A percentile compares a stretch with the other conserved stretches of the same genome.
These are phyloP conservation scores for Biscogniauxia mediterranea DNA, from an alignment of 2,329 filamentous ascomycete genomes.

Conservation along the genomic window DNA sequence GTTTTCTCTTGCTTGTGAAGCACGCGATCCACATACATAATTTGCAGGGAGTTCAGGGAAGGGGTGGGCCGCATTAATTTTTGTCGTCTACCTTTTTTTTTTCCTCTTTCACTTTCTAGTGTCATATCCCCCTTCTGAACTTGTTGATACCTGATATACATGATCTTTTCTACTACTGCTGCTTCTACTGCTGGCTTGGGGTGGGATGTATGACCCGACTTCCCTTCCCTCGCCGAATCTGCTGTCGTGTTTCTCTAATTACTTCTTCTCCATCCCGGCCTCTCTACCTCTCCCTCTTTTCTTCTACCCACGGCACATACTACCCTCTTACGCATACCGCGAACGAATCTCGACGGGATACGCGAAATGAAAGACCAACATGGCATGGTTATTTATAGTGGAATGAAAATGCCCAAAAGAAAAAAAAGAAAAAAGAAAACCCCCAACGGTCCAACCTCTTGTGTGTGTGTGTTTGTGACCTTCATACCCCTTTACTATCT, in stretches of 20 bases:
- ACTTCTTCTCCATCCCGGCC: too few relatives aligned
- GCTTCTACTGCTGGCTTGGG: not conserved
- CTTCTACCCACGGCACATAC: not conserved
- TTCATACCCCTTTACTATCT: not conserved
- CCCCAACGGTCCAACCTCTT: not conserved
- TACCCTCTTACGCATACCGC: not conserved
- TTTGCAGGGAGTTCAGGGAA: conserved; percentile 24
- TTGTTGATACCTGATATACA: not conserved
- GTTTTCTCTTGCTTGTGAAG: conserved; percentile 9
- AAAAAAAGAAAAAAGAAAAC: not conserved
- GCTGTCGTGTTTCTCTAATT: not conserved
- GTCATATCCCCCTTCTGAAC: conserved; percentile 3
- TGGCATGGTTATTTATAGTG: not conserved
- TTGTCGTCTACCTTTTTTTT: not conserved
- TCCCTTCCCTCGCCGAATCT: not conserved
- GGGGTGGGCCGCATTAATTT: not conserved
- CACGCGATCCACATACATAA: conserved; percentile 8
- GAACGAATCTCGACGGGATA: not conserved
- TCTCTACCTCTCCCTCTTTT: too few relatives aligned
- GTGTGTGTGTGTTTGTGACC: not conserved
- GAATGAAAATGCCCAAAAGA: not conserved
- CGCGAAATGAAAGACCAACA: not conserved
- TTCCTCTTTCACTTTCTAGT: conserved; percentile 8
- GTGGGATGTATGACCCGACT: not conserved
- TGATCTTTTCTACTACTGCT: not conserved